Conservation (phyloP, 2,329 filamentous ascomycete genomes). For the Trichoderma oligosporum region DNA sequence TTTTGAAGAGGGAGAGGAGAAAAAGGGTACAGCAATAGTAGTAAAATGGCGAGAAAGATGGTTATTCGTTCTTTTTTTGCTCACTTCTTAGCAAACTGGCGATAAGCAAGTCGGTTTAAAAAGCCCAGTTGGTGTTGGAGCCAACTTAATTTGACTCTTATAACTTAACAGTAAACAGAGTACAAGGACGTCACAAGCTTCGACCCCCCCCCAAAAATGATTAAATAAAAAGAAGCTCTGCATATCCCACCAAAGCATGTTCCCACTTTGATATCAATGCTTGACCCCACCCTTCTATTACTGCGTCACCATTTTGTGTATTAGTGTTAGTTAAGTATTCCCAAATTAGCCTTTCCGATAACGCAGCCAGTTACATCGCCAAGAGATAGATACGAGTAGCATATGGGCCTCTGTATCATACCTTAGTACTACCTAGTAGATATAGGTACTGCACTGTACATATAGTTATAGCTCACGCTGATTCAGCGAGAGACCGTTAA, state of each 20-base stretch:
- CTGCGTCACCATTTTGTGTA: constrained; percentile 18
- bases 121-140: neutral
- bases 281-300: constrained; percentile 16
- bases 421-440: too few species aligned
- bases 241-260: neutral
- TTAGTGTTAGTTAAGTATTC: neutral
- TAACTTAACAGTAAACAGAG: too few species aligned
- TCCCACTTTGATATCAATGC: constrained; percentile 14
- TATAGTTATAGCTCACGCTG: too few species aligned
- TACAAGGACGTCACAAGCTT: neutral
- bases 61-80: neutral
- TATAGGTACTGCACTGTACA: too few species aligned
- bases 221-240: constrained; percentile 12
- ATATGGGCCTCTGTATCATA: too few species aligned
- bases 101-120: neutral
- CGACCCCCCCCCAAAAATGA: neutral
- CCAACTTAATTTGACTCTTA: neutral
- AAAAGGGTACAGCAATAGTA: neutral
- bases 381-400: too few species aligned
- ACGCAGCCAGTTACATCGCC: constrained; percentile 9
- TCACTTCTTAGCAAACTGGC: neutral
- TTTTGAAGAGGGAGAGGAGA: neutral
- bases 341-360: too few species aligned
- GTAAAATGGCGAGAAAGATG: neutral
- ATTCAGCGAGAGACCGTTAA: too few species aligned